These are phyloP conservation scores for Capillidium heterosporum DNA, from an alignment of 371 early-diverging fungal genomes.

Conservation along the genomic window DNA sequence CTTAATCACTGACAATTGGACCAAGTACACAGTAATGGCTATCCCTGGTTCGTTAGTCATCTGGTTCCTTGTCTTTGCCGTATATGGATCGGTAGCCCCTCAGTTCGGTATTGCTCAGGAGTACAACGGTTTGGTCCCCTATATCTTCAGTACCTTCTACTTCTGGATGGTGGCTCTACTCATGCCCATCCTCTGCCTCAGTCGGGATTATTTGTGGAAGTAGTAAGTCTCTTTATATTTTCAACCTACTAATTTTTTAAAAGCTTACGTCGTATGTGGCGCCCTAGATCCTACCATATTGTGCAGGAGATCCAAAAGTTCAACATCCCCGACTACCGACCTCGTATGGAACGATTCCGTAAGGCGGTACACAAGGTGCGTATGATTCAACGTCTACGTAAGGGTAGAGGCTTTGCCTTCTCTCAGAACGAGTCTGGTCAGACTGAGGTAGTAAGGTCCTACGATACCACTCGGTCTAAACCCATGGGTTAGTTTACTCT, in stretches of 20 bases:
- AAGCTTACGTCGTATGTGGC: conserved; percentile 53
- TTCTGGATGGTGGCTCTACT: conserved; percentile 79
- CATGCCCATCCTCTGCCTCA: conserved; percentile 59
- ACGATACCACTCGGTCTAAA: conserved; percentile 88
- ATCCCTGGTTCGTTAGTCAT: conserved; percentile 69
- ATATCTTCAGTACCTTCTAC: conserved; percentile 48
- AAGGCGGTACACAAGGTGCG: conserved; percentile 94
- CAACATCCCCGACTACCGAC: conserved; percentile 94
- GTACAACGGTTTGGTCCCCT: conserved; percentile 56
- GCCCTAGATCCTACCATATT: conserved; percentile 70
- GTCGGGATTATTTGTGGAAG: conserved; percentile 84
- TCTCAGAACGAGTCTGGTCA: conserved; percentile 94
- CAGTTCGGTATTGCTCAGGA: conserved; percentile 53
- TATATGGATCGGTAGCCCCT: conserved; percentile 71
- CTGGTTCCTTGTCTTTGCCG: conserved; percentile 72
- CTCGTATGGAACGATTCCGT: conserved; percentile 90
- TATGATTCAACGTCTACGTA: conserved; percentile 75
- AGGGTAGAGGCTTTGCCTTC: conserved; percentile 92
- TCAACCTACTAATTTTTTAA: neutral
- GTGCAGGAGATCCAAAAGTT: conserved; percentile 96
- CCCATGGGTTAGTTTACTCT: conserved; percentile 70
- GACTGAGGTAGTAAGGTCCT: conserved; percentile 78
- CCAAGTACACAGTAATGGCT: conserved; percentile 63
- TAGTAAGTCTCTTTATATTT: conserved; percentile 34
- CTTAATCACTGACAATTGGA: conserved; percentile 68